Base-by-base conservation (phyloP, 2,329 filamentous ascomycete genomes). In the Colletotrichum lindemuthianum region DNA sequence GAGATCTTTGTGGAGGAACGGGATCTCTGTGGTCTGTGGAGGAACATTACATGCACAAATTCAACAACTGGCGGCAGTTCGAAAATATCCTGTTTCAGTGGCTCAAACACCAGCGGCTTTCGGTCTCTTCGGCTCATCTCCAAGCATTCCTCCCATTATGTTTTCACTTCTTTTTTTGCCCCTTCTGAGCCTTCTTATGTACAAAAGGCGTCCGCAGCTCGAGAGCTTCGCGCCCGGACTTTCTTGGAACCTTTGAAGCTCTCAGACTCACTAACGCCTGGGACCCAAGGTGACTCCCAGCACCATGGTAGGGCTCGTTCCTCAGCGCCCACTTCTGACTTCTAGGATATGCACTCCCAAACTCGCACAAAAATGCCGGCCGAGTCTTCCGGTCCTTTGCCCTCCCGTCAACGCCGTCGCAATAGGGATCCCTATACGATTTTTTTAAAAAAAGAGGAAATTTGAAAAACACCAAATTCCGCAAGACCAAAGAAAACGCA, bases 261-360 rank as follows among this genome's bases (percentile, higher is more conserved):
- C 49, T 50, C 34, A 51, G 50, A 43, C 41, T 56, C 24, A 58
- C 33, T 50, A 66, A 57, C 52, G 59, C 63, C n/a, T 11, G 54
- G 44, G 43, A 48, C 48, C 45, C 37, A 54, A 53, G 52, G 48
- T 53, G 43, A 54, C 24, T 57, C 41, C 63, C 63, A 66, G 53
- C 49, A 54, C 48, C 56, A 56, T 59, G 55, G 41, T 54, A 59
- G 59, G 61, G 63, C 54, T 68, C 69, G 71, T 72, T 72, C 71
- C 69, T 67, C 63, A 66, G 67, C 69, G 69, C 69, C 68, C 67
- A 24, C 68, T 68, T 70, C 69, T 68, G 66, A 70, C 71, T 71
- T 74, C 72, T 72, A 74, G 71, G 68, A 66, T 70, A 66, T 70
- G 58, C 66, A 67, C 69, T 65, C 60, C 60, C 63, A 56, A 59